Base-by-base conservation (phyloP, 352 stramenopile species). In the Phytophthora pluvialis region DNA sequence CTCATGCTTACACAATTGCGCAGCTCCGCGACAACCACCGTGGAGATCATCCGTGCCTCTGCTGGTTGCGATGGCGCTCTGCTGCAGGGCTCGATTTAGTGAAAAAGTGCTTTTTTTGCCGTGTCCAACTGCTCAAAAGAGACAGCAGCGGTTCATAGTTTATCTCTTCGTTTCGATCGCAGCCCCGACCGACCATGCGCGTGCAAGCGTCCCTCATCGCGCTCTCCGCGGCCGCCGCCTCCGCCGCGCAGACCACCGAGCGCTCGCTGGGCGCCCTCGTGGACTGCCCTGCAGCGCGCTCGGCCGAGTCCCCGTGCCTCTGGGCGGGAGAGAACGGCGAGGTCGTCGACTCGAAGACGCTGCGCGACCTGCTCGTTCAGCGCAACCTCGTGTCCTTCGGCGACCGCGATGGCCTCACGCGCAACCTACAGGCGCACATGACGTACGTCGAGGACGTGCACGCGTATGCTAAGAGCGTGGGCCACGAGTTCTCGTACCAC, bases 381-480 rank as follows among this genome's bases (percentile, higher is more conserved):
- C 69, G 78, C 44, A 64, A 70, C 29, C 26, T 58, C 36, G 68
- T 73, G 40, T 67, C 64, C 32, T 65, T 65, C 26, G 54, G 64
- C 21, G 67, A 78, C 25, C 40, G 49, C 8, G 76, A 72, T 9
- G 10, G 15, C 3, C 58, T 70, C 13, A 66, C 66, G 39, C 75
- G 81, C 55, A 91, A 91, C 55, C 64, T 93, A n/a, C 50, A 89
- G 48, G 66, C 57, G 25, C 85, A 94, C 73, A 92, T 94, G 76
- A 70, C 75, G 44, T 94, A 94, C 64, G 77, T 94, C 26, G 82
- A 92, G 72, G 82, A 89, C 62, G 80, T 92, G 1, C 67, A 85
- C 49, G 67, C 71, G 39, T 86, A 92, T 43, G 80, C 85, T 8
- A 66, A 80, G 33, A 77, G 47, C 6, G 64, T 90, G 15, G 78